Percentiles rank a stretch among this genome's conserved stretches.
Conservation (phyloP, 352 stramenopile genomes). For the Aphanomyces cochlioides region DNA sequence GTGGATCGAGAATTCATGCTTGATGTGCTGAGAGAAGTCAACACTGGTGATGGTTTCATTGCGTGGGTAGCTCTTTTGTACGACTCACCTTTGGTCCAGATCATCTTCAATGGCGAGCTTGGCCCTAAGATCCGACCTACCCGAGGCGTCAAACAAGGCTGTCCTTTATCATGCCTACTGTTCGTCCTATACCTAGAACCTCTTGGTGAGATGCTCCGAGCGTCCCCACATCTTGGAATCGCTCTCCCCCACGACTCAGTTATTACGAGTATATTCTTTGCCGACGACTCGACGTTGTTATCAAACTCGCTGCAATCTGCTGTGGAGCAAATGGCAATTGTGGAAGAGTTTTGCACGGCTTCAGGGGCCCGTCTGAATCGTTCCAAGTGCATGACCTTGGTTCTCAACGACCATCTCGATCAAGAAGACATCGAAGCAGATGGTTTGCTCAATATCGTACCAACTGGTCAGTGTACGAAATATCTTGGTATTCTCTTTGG, state of each 20-base stretch:
- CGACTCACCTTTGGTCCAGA: neutral
- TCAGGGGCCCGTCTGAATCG: conserved; percentile 33
- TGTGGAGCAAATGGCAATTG: conserved; percentile 29
- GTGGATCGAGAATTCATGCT: conserved; percentile 36
- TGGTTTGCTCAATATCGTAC: neutral
- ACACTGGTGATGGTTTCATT: conserved; percentile 26
- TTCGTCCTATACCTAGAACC: too few relatives aligned
- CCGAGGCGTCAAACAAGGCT: conserved; percentile 37
- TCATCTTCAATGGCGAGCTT: conserved; percentile 21
- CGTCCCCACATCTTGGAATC: too few relatives aligned
- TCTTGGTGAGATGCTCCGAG: too few relatives aligned
- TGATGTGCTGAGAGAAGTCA: conserved; percentile 29
- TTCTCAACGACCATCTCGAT: conserved; percentile 22
- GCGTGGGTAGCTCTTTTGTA: neutral
- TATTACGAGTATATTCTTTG: conserved; percentile 34
- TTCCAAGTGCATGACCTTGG: conserved; percentile 26
- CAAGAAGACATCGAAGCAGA: neutral
- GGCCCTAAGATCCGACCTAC: neutral
- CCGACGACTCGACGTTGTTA: conserved; percentile 34
- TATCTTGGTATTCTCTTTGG: conserved; percentile 30
- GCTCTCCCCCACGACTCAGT: too few relatives aligned
- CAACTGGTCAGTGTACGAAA: conserved; percentile 17
- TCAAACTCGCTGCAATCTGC: neutral
- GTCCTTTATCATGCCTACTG: too few relatives aligned
- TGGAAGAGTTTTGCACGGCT: conserved; percentile 33